Evolutionary conservation across 2,329 filamentous ascomycete genomes (phyloP), one percentile per base, ranked within the genome.

Genomic region (Colletotrichum sidae): DNA sequence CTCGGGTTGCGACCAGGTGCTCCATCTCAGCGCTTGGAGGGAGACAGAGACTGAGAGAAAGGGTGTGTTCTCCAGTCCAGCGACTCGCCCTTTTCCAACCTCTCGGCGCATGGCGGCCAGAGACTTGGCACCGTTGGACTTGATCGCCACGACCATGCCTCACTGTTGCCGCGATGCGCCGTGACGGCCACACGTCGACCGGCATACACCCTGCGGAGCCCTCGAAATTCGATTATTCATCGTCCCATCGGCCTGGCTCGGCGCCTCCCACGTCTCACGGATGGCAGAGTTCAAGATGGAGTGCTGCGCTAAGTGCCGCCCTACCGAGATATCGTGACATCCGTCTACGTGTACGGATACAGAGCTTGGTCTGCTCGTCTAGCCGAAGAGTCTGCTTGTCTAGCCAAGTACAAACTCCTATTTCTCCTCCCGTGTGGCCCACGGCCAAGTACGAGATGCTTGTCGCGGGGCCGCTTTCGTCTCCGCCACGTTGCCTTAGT

Each of bases 71-170:
- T 17, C 17, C 17, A 17, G 17, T 17, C 17, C 17, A 17, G 17
- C 17, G 17, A 17, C 17, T 17, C 12, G 12, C 45, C 17, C 17
- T 10, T 12, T 15, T 38, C 34, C 17, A 13, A 15, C 17, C 9
- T 49, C 57, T 65, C 58, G 58, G 58, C 47, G 39, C 8, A 17
- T 11, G 42, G 25, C 55, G 58, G 41, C 52, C 25, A 25, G 52
- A 62, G 58, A 17, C 52, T n/a, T 45, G 34, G 6, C 10, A 8
- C 12, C 34, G 11, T 9, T 33, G 11, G 45, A 50, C 12, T 9
- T 25, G 25, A 25, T 25, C 25, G 4, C 25, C 25, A 25, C 25
- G 25, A 25, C 25, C 25, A 25, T 5, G 12, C 35, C 35, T 59
- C 15, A 4, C 12, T 10, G 10, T 25, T 9, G n/a, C 13, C 1